Evolutionary conservation across 2,329 filamentous ascomycete genomes (phyloP).

Genomic region (Penicillium sp.): DNA sequence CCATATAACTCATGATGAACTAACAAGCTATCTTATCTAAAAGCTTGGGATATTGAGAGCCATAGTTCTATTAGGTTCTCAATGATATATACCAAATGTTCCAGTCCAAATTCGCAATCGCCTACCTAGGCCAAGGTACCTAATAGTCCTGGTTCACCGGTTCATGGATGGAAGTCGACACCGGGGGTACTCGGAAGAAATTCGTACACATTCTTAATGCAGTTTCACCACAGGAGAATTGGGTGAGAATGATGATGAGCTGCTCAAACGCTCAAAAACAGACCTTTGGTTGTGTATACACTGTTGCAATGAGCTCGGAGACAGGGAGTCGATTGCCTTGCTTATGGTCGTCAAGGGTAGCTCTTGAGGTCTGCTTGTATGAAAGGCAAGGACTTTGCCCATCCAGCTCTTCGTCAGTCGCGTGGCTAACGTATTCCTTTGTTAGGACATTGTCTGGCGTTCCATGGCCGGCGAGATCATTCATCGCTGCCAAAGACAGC

Average conservation of each 20-base stretch:
- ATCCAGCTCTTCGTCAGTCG: slow-evolving; percentile 7
- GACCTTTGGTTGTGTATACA: slow-evolving; percentile 41
- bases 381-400: too few species aligned
- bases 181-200: too few species aligned
- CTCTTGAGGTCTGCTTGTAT: too few species aligned
- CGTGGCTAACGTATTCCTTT: slow-evolving; percentile 7
- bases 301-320: slow-evolving; percentile 43
- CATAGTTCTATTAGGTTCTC: slow-evolving; percentile 20
- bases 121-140: slow-evolving; percentile 24
- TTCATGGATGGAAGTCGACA: too few species aligned
- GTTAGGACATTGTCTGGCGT: slow-evolving; percentile 25
- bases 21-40: not conserved
- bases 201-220: slow-evolving; percentile 7
- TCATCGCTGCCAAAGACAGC: slow-evolving; percentile 25
- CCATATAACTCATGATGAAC: not conserved
- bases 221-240: slow-evolving; percentile 37
- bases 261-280: slow-evolving; percentile 48
- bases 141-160: too few species aligned
- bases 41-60: not conserved
- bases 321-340: slow-evolving; percentile 42
- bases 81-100: slow-evolving; percentile 33
- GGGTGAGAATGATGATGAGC: slow-evolving; percentile 44
- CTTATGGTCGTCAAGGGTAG: slow-evolving; percentile 40
- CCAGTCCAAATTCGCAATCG: slow-evolving; percentile 21
- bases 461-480: slow-evolving; percentile 31